These are phyloP conservation scores for Aspergillus aculeatus DNA, from an alignment of 2,329 filamentous ascomycete species.

Conservation along the genomic window DNA sequence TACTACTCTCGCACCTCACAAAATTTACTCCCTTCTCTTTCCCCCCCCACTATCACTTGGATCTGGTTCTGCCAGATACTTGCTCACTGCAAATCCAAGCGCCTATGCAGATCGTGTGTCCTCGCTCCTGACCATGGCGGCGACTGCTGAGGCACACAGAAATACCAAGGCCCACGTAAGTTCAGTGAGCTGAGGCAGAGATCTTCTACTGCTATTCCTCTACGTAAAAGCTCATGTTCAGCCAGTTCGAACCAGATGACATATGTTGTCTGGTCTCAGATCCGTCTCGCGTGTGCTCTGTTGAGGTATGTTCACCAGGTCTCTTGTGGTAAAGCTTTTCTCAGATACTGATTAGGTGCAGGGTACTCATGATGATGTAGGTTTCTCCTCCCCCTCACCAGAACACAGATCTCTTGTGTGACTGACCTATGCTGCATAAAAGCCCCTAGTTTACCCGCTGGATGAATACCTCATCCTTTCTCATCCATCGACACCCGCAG, in stretches of 20 bases:
- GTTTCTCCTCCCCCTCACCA: neutral
- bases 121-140: neutral
- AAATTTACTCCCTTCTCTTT: neutral
- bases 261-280: neutral
- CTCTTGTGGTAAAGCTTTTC: neutral
- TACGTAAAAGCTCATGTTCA: neutral
- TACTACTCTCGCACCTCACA: too few relatives aligned
- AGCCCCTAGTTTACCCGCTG: slow-evolving; percentile 15
- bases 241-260: neutral
- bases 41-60: neutral
- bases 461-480: slow-evolving; percentile 35
- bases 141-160: neutral
- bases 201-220: too few relatives aligned
- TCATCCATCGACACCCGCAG: slow-evolving; percentile 29
- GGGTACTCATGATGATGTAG: slow-evolving; percentile 20
- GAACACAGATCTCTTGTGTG: neutral
- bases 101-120: neutral
- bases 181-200: neutral
- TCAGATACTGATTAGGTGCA: neutral
- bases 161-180: neutral
- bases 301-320: neutral
- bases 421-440: neutral
- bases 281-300: neutral
- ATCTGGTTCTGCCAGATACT: too few relatives aligned
- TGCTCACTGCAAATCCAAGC: neutral